These are phyloP conservation scores for Fusarium marasasianum DNA, from an alignment of 2,329 filamentous ascomycete genomes.

Conservation along the genomic window DNA sequence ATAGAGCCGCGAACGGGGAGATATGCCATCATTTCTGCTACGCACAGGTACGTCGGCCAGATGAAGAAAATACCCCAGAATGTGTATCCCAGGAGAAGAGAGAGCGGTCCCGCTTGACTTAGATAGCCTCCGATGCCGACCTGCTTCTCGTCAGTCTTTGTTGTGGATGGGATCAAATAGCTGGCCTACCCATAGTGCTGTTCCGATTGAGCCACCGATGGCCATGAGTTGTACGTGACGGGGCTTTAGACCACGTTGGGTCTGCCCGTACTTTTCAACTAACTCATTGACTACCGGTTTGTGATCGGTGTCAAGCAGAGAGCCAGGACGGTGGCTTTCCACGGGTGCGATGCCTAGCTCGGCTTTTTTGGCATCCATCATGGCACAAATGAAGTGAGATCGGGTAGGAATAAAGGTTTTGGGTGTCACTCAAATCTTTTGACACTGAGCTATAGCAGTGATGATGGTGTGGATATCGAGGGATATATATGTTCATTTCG, in stretches of 20 bases:
- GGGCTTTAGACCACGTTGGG: constrained; percentile 45
- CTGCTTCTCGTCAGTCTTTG: not conserved
- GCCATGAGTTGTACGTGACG: constrained; percentile 60
- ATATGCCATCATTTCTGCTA: not conserved
- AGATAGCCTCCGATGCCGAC: not conserved
- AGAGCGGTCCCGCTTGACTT: not conserved
- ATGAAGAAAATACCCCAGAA: not conserved
- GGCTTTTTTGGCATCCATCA: not conserved
- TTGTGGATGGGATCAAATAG: not conserved
- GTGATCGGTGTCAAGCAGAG: accelerated
- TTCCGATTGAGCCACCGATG: constrained; percentile 57
- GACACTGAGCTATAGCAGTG: not conserved
- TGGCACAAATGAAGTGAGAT: not conserved
- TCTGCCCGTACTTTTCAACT: constrained; percentile 43
- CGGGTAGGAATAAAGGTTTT: not conserved
- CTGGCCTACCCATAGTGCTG: constrained; percentile 49
- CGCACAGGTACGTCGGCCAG: not conserved
- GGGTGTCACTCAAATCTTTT: not conserved
- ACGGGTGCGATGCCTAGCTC: not conserved
- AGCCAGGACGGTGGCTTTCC: not conserved
- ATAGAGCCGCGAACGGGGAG: not conserved
- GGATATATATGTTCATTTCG: not conserved
- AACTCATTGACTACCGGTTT: not conserved
- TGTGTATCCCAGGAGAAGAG: not conserved
- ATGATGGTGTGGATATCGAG: not conserved